Evolutionary conservation across 208 protist species (phyloP).

Genomic region (Naegleria fowleri): DNA sequence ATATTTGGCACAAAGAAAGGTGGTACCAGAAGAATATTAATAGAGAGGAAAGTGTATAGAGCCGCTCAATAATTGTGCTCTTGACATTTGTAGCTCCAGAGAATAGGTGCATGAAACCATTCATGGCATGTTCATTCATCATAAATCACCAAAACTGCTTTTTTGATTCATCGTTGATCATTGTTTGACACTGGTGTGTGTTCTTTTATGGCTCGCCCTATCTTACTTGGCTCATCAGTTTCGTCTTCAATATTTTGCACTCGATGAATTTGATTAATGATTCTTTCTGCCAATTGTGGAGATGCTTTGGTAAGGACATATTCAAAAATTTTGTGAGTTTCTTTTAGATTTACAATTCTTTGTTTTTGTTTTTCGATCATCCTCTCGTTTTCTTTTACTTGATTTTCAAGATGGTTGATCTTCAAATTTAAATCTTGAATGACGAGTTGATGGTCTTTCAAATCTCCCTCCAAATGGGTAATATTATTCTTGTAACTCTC

Average conservation of each 20-base stretch:
- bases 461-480: not conserved
- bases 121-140: too few relatives aligned
- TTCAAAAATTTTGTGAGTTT: not conserved
- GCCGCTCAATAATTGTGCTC: too few relatives aligned
- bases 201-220: too few relatives aligned
- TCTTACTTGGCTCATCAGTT: too few relatives aligned
- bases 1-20: not conserved
- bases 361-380: not conserved
- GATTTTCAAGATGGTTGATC: not conserved
- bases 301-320: not conserved
- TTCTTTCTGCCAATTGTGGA: not conserved
- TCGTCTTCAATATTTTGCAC: not conserved
- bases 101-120: too few relatives aligned
- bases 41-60: too few relatives aligned
- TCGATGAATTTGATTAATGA: not conserved
- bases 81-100: too few relatives aligned
- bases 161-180: too few relatives aligned
- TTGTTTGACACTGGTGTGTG: too few relatives aligned
- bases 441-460: not conserved
- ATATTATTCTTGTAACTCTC: not conserved
- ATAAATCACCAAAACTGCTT: too few relatives aligned
- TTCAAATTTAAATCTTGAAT: not conserved
- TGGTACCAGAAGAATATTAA: conserved; percentile 18
- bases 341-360: not conserved
- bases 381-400: not conserved